phyloP scores from a whole-genome alignment of 2,329 filamentous ascomycete genomes.

The Endoconidiophora polonica region DNA sequence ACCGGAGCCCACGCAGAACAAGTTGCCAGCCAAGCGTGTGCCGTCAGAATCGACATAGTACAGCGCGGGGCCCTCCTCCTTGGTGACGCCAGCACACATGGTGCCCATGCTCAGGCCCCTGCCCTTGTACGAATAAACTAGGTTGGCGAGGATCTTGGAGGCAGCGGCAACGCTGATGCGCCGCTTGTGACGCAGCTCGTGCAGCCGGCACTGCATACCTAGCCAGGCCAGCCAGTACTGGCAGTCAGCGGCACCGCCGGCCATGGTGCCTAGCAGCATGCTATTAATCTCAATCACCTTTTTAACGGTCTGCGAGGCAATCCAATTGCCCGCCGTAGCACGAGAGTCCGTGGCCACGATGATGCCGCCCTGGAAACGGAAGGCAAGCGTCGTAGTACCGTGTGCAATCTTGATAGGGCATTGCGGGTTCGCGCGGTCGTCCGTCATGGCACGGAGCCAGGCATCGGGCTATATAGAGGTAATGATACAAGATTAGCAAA shows the following conservation, averaged over 20 bases:
- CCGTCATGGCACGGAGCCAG: conserved; percentile 92
- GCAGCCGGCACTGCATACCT: conserved; percentile 96
- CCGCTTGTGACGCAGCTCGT: conserved; percentile 98
- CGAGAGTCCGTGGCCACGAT: conserved; percentile 96
- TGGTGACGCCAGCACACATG: conserved; percentile 95
- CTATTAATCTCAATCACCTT: conserved; percentile 99
- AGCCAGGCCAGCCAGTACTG: conserved; percentile 99
- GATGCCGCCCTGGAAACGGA: conserved; percentile 96
- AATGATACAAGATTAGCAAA: conserved; percentile 10
- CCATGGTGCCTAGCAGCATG: conserved; percentile 90
- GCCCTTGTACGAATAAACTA: conserved; percentile 97
- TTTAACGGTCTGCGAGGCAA: conserved; percentile 98
- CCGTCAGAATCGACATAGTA: conserved; percentile 99
- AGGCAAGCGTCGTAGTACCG: conserved; percentile 93
- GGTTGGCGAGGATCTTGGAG: conserved; percentile 94
- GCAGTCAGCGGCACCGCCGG: conserved; percentile 94
- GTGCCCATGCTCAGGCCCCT: conserved; percentile 98
- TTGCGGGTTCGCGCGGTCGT: conserved; percentile 90
- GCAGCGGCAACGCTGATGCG: conserved; percentile 95
- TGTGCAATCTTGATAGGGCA: conserved; percentile 99
- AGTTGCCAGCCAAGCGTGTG: conserved; percentile 77
- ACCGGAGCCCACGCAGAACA: conserved; percentile 95
- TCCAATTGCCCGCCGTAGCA: conserved; percentile 96
- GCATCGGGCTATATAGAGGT: conserved; percentile 49
- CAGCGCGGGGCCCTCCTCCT: conserved; percentile 85